phyloP scores from a whole-genome alignment of 108 stramenopile genomes.

The Aurantiochytrium sp. region DNA sequence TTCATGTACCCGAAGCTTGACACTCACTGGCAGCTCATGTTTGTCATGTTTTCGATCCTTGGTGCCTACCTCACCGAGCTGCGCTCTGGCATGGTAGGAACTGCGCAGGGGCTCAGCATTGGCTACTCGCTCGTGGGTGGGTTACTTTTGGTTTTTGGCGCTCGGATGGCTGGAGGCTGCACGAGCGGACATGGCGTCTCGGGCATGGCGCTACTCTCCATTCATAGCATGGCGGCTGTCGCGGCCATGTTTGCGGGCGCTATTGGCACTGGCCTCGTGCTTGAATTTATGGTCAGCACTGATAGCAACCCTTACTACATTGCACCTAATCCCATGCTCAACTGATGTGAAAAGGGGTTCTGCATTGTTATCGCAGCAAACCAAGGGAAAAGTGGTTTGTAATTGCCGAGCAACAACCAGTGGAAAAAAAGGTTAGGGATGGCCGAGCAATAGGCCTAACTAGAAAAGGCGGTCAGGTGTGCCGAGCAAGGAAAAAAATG shows the following conservation, averaged over 20 bases:
- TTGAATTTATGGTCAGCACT: too few species aligned
- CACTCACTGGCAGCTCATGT: background rate
- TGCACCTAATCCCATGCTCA: too few species aligned
- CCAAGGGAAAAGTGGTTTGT: too few species aligned
- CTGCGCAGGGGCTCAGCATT: background rate
- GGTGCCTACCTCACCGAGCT: background rate
- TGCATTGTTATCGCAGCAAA: too few species aligned
- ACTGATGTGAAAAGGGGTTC: too few species aligned
- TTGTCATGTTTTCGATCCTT: background rate
- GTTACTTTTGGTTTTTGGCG: background rate
- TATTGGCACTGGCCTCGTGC: background rate
- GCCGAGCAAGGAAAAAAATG: too few species aligned
- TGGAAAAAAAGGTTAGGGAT: too few species aligned
- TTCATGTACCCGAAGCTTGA: background rate
- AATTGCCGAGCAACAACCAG: too few species aligned
- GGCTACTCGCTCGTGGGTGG: background rate
- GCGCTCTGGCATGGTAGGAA: background rate
- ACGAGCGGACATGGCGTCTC: constrained; percentile 12
- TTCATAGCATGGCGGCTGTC: background rate
- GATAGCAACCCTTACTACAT: too few species aligned
- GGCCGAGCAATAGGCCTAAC: too few species aligned
- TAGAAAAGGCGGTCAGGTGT: too few species aligned
- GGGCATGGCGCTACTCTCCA: background rate
- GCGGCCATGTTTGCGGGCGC: constrained; percentile 5
- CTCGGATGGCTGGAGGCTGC: background rate